A percentile compares a stretch with the other conserved stretches of the same genome.
Conservation (phyloP, 345 rosid species). For the Murraya koenigii region DNA sequence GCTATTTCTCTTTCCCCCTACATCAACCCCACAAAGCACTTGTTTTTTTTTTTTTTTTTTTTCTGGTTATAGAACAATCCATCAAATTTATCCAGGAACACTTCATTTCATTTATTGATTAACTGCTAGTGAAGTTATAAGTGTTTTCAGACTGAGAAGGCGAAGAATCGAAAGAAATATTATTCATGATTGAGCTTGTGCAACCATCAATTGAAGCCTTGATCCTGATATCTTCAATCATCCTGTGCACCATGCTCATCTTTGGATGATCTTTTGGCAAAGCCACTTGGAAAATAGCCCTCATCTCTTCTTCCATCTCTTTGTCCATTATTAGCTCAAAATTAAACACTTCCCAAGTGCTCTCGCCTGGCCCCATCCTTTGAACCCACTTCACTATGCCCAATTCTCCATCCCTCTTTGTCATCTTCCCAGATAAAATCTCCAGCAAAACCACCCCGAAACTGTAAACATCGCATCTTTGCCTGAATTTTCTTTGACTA, state of each 20-base stretch:
- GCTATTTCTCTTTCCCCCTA: too few species aligned
- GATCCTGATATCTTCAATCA: constrained; percentile 38
- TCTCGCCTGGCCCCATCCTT: constrained; percentile 23
- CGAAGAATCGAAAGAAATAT: constrained; percentile 36
- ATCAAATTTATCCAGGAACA: too few species aligned
- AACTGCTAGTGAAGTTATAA: neutral
- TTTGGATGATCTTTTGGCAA: constrained; percentile 39
- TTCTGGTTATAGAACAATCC: neutral
- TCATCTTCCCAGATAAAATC: constrained; percentile 40
- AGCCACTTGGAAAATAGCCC: constrained; percentile 38
- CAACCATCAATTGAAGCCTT: constrained; percentile 19
- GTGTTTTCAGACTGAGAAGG: constrained; percentile 30
- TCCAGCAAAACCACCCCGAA: constrained; percentile 39
- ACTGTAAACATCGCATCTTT: constrained; percentile 40
- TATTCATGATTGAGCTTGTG: constrained; percentile 19
- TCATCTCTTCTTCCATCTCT: constrained; percentile 40
- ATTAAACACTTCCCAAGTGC: constrained; percentile 41
- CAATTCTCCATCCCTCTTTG: constrained; percentile 34
- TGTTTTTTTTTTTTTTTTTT: too few species aligned
- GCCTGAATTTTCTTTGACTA: constrained; percentile 19
- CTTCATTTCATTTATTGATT: neutral
- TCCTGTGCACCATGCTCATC: constrained; percentile 33
- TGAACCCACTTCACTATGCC: constrained; percentile 39
- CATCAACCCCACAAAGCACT: too few species aligned
- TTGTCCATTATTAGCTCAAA: constrained; percentile 32